These are phyloP conservation scores for Scedosporium minutisporum DNA, from an alignment of 2,329 filamentous ascomycete species.

Conservation along the genomic window DNA sequence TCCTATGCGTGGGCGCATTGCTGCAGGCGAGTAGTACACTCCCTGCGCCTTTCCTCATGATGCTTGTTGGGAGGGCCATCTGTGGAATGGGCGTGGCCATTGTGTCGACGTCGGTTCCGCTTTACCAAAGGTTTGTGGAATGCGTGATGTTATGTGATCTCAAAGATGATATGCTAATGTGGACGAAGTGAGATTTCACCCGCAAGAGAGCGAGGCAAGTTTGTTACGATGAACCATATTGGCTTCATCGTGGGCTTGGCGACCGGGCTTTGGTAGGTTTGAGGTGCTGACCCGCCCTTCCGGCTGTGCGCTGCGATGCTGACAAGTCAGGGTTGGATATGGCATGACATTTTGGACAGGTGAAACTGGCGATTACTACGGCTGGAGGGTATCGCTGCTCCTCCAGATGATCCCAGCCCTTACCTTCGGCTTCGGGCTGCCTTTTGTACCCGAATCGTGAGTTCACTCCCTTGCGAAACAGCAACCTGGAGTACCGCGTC, in stretches of 20 bases:
- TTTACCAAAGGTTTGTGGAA: slow-evolving; percentile 42
- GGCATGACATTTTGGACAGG: slow-evolving; percentile 43
- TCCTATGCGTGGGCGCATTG: slow-evolving; percentile 37
- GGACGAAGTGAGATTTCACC: slow-evolving; percentile 41
- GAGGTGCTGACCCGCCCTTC: neutral
- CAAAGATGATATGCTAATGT: neutral
- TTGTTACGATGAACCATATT: slow-evolving; percentile 50
- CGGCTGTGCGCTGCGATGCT: neutral
- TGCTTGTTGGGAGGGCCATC: slow-evolving; percentile 41
- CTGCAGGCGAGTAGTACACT: slow-evolving; percentile 35
- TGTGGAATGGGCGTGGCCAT: slow-evolving; percentile 44
- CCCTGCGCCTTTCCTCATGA: slow-evolving; percentile 30
- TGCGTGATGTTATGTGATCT: neutral
- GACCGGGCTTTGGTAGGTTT: slow-evolving; percentile 40
- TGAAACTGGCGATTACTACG: slow-evolving; percentile 30
- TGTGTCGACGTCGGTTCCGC: slow-evolving; percentile 45
- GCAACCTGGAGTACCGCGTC: no score
- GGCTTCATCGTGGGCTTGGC: slow-evolving; percentile 47
- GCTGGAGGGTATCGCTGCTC: slow-evolving; percentile 44
- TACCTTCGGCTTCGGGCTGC: slow-evolving; percentile 39
- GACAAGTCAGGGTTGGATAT: slow-evolving; percentile 40
- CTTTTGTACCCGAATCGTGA: slow-evolving; percentile 45
- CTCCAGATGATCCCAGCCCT: slow-evolving; percentile 41
- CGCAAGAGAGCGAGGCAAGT: slow-evolving; percentile 40
- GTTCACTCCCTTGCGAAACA: slow-evolving; percentile 10